Evolutionary conservation across 768 basidiomycete genomes (phyloP).

Genomic region (Suillus hirtellus): DNA sequence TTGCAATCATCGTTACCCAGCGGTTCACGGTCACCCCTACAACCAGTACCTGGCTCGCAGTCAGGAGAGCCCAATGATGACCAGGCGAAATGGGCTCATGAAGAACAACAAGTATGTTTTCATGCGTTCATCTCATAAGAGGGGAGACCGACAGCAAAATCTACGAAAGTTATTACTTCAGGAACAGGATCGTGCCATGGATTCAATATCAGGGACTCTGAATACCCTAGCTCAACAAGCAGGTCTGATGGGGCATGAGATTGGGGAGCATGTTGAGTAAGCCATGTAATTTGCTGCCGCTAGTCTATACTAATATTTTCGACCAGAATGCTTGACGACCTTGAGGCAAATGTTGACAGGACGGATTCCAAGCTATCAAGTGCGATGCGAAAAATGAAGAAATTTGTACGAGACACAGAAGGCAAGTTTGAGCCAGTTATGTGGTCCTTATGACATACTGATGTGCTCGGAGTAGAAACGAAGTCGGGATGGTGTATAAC

Average conservation of each 20-base stretch:
- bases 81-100: constrained; percentile 76
- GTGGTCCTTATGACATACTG: constrained; percentile 1
- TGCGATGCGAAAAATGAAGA: constrained; percentile 70
- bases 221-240: constrained; percentile 87
- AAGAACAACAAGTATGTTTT: constrained; percentile 78
- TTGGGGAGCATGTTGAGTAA: constrained; percentile 88
- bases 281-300: constrained; percentile 26
- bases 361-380: constrained; percentile 64
- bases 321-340: constrained; percentile 74
- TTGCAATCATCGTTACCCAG: constrained; percentile 24
- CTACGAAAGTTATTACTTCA: constrained; percentile 71
- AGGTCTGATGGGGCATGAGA: constrained; percentile 91
- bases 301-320: not conserved
- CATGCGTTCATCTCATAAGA: not conserved
- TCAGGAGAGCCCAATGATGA: constrained; percentile 51
- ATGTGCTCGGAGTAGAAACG: constrained; percentile 51
- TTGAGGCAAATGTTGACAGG: constrained; percentile 70
- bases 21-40: constrained; percentile 19
- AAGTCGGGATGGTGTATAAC: constrained; percentile 90
- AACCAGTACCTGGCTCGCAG: constrained; percentile 14
- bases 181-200: constrained; percentile 88
- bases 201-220: constrained; percentile 84
- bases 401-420: constrained; percentile 85
- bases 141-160: not conserved
- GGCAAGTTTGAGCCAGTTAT: constrained; percentile 39